Evolutionary conservation across 2,329 filamentous ascomycete species (phyloP), one percentile per base, ranked within the genome.

Genomic region (Tolypocladium endophyticum): DNA sequence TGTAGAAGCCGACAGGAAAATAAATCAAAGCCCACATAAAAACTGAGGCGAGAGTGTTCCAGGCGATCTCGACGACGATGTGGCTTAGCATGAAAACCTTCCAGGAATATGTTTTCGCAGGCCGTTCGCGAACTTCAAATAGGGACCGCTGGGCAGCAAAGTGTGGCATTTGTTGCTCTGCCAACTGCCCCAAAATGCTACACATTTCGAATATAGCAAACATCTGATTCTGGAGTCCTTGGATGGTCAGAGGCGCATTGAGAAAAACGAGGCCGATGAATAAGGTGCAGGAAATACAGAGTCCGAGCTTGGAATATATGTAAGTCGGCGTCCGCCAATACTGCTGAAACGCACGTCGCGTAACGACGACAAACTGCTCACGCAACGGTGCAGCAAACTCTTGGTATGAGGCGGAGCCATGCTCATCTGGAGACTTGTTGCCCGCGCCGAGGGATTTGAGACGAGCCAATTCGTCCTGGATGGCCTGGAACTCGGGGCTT

Each of bases 261-360:
- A 57, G 43, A n/a, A 57, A 57, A 1, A 50, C 56, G 4, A 57
- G 28, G 16, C 55, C 55, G 18, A 57, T 57, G 55, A 57, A 57
- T 4, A 57, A 33, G n/a, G 14, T 45, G 14, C n/a, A 23, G 20
- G 16, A 11, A 11, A 50, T 23, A 12, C 56, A 57, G 3, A 57
- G 56, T 2, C 12, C 11, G 28, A 57, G 66, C 73, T 92, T 92
- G 58, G 85, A 83, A 74, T 88, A 90, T 67, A 92, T 86, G 73
- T 92, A 92, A 1, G 81, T 79, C 0, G 89, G 89, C 1, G 82
- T 89, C 57, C 89, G 83, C 88, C 89, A 92, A 76, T 90, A 90
- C 70, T 92, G 88, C 67, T 88, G 79, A 72, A 90, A 90, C 16
- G 90, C 84, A 62, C 88, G 86, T 50, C 77, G 69, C 12, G 81